These are phyloP conservation scores for Helenozyma rhizophorensis DNA, from an alignment of 805 yeast genomes.

Conservation along the genomic window DNA sequence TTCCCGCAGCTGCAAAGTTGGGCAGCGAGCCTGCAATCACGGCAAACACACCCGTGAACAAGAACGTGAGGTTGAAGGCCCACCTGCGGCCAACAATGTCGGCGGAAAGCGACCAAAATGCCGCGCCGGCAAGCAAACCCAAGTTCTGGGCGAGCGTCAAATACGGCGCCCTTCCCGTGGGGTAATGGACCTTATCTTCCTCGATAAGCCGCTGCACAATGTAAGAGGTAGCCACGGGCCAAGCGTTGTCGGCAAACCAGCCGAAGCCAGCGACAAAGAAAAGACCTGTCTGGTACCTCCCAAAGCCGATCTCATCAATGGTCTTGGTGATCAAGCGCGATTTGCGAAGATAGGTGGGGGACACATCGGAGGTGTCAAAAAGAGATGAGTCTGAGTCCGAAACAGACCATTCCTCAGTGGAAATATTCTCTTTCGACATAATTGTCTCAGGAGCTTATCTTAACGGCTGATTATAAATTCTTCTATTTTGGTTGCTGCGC, in stretches of 20 bases:
- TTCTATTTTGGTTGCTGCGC: too few species aligned
- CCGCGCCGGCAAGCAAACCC: slow-evolving; percentile 22
- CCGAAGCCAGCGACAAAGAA: slow-evolving; percentile 25
- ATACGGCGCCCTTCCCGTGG: slow-evolving; percentile 29
- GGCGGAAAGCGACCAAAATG: slow-evolving; percentile 20
- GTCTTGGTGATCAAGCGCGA: slow-evolving; percentile 36
- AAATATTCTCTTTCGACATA: not conserved
- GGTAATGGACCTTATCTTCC: slow-evolving; percentile 33
- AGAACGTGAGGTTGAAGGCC: slow-evolving; percentile 23
- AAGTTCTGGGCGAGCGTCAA: slow-evolving; percentile 36
- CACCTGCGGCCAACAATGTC: slow-evolving; percentile 24
- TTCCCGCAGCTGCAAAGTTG: slow-evolving; percentile 19
- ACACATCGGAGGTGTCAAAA: slow-evolving; percentile 10
- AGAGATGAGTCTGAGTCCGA: slow-evolving; percentile 1
- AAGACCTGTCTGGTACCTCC: slow-evolving; percentile 21
- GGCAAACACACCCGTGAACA: slow-evolving; percentile 22
- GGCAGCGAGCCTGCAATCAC: slow-evolving; percentile 20
- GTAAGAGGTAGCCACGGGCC: slow-evolving; percentile 35
- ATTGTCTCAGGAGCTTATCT: too few species aligned
- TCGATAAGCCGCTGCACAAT: slow-evolving; percentile 29
- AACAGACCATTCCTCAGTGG: not conserved
- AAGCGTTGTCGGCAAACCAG: slow-evolving; percentile 37
- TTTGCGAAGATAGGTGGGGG: slow-evolving; percentile 9
- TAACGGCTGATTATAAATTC: too few species aligned
- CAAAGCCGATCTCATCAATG: slow-evolving; percentile 35